Evolutionary conservation across 208 protist species (phyloP), one percentile per base, ranked within the genome.

Genomic region (Wallacemonas sp.): DNA sequence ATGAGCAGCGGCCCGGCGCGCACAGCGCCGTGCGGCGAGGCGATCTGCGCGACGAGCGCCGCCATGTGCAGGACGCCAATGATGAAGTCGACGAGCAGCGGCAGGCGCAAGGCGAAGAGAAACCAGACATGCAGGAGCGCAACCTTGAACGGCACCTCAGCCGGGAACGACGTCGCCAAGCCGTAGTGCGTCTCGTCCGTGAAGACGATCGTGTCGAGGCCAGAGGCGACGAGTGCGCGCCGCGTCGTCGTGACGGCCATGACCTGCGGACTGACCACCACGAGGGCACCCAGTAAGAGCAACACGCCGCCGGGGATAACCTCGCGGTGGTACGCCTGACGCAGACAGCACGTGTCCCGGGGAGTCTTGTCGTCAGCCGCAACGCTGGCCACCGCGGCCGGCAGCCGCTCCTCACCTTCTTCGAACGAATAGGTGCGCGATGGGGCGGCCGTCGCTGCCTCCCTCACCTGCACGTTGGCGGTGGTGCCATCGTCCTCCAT

Each of bases 61-160:
- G 44, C 76, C 63, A 90, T 74, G 79, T 95, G 89, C 17, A 85
- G 41, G n/a, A 91, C 22, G 1, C 71, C 82, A 21, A 91, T 62
- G 17, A 76, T 19, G 21, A 93, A 53, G 8, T 57, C 50, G 9
- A 76, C 55, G 10, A 72, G n/a, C 36, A 90, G 70, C 5, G 80
- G 63, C 2, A 93, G 38, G 9, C 71, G 24, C 22, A 89, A 70
- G 3, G 73, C 62, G 59, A 89, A 83, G 34, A 85, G 37, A 54
- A 92, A 79, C 76, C 80, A 90, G 6, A 82, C 65, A 59, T 95
- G 86, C 30, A 95, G 63, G 38, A 83, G n/a, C 22, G 55, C 75
- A 8, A 85, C 59, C 53, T 87, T 93, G 73, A 81, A 87, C 29
- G 77, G 75, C 45, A 77, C 72, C 10, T 89, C 78, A 17, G 78